A percentile compares a stretch with the other conserved stretches of the same genome.
These are phyloP conservation scores for Xylariaceae sp. DNA, from an alignment of 2,329 filamentous ascomycete genomes.

Conservation along the genomic window DNA sequence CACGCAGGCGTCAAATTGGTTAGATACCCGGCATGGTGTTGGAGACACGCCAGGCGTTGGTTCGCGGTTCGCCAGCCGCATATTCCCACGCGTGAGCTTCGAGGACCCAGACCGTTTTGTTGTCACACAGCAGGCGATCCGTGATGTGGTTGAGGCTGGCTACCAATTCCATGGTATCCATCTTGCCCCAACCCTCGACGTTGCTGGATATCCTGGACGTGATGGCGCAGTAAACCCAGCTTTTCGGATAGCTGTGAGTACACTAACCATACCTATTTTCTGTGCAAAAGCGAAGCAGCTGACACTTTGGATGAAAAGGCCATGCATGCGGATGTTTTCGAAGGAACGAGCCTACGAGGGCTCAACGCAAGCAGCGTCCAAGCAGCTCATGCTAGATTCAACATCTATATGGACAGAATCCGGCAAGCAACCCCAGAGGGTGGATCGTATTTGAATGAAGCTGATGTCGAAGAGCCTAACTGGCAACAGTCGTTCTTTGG, in stretches of 20 bases:
- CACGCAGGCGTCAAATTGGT: conserved; percentile 30
- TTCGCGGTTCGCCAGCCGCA: conserved; percentile 32
- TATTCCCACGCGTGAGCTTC: conserved; percentile 32
- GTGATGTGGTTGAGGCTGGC: conserved; percentile 37
- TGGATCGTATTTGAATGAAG: conserved; percentile 52
- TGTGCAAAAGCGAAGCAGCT: not conserved
- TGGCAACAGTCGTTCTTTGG: conserved; percentile 49
- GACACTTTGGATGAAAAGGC: conserved; percentile 14
- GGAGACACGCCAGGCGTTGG: conserved; percentile 30
- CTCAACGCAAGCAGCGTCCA: conserved; percentile 22
- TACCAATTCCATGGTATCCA: conserved; percentile 35
- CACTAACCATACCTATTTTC: not conserved
- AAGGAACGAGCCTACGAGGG: conserved; percentile 19
- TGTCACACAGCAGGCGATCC: conserved; percentile 31
- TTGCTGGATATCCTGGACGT: conserved; percentile 30
- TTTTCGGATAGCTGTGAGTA: conserved; percentile 35
- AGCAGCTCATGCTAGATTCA: conserved; percentile 21
- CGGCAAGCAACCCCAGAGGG: conserved; percentile 38
- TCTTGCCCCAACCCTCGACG: conserved; percentile 28
- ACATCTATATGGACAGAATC: conserved; percentile 23
- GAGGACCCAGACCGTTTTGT: conserved; percentile 21
- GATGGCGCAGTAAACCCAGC: conserved; percentile 42
- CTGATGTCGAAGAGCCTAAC: conserved; percentile 45
- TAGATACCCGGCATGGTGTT: conserved; percentile 19
- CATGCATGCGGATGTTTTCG: conserved; percentile 34